A percentile compares a stretch with the other conserved stretches of the same genome.
Conservation (phyloP, 306 rosid genomes). For the Prunus mume region DNA sequence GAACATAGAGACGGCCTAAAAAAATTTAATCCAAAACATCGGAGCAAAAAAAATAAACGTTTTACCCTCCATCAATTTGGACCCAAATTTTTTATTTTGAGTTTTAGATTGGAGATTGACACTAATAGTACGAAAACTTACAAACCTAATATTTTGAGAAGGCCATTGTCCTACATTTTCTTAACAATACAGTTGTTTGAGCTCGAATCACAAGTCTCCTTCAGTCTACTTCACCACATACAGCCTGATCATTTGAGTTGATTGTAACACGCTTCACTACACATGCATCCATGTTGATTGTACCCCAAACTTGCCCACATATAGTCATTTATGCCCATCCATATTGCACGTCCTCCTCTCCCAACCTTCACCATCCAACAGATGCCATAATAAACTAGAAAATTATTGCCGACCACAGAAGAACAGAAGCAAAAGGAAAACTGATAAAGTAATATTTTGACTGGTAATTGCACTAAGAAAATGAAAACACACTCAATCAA, state of each 20-base stretch:
- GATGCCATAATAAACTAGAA: not conserved
- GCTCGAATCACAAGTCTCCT: not conserved
- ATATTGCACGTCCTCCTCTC: not conserved
- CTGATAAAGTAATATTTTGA: constrained; percentile 8
- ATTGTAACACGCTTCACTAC: constrained; percentile 22
- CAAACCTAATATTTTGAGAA: too few species aligned
- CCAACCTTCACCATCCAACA: constrained; percentile 11
- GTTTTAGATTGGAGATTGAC: too few species aligned
- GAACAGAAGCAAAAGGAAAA: constrained; percentile 13
- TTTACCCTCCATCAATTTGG: too few species aligned
- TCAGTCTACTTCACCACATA: not conserved
- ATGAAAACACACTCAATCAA: constrained; percentile 25
- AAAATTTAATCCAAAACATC: too few species aligned
- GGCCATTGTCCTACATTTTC: not conserved
- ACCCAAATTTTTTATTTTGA: too few species aligned
- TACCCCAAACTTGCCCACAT: constrained; percentile 11
- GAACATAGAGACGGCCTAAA: too few species aligned
- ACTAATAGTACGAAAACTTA: too few species aligned
- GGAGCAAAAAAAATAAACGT: too few species aligned
- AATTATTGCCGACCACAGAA: constrained; percentile 44
- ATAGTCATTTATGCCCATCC: constrained; percentile 32
- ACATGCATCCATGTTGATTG: constrained; percentile 51
- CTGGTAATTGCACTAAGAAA: not conserved
- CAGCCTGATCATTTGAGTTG: not conserved
- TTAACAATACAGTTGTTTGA: not conserved